These are phyloP conservation scores for Lactifluus rugatus DNA, from an alignment of 768 basidiomycete species.

Conservation along the genomic window DNA sequence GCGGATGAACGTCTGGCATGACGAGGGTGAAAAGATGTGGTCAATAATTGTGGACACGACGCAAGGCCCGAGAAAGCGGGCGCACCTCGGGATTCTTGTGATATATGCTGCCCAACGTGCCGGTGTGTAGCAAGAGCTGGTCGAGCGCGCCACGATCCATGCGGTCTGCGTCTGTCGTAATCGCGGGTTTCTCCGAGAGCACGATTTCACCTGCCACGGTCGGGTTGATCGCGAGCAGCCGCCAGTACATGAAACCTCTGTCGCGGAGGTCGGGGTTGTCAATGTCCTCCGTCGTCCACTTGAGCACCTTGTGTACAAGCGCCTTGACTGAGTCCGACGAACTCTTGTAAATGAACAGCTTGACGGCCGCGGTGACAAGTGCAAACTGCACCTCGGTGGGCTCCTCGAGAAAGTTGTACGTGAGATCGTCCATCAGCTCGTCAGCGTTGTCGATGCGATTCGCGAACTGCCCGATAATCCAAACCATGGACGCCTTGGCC, in stretches of 20 bases:
- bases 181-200: slow-evolving; percentile 85
- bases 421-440: slow-evolving; percentile 77
- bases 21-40: not conserved
- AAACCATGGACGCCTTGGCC: slow-evolving; percentile 94
- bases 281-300: slow-evolving; percentile 94
- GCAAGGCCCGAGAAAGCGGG: not conserved
- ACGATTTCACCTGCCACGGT: slow-evolving; percentile 83
- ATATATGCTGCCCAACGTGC: slow-evolving; percentile 90
- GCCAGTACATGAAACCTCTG: slow-evolving; percentile 99
- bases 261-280: slow-evolving; percentile 98
- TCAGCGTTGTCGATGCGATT: slow-evolving; percentile 93
- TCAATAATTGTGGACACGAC: not conserved
- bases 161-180: slow-evolving; percentile 95
- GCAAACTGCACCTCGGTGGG: slow-evolving; percentile 80
- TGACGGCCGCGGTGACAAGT: slow-evolving; percentile 87
- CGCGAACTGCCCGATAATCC: slow-evolving; percentile 96
- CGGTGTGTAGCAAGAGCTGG: slow-evolving; percentile 88
- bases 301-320: slow-evolving; percentile 88
- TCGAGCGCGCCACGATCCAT: slow-evolving; percentile 97
- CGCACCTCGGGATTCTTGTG: slow-evolving; percentile 92
- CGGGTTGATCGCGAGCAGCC: slow-evolving; percentile 89
- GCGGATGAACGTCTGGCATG: slow-evolving; percentile 78
- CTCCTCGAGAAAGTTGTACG: slow-evolving; percentile 1
- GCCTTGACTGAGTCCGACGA: slow-evolving; percentile 77
- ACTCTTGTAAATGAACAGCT: slow-evolving; percentile 88